These are phyloP conservation scores for Naganishia cerealis DNA, from an alignment of 1,284 basidiomycete genomes.

Conservation along the genomic window DNA sequence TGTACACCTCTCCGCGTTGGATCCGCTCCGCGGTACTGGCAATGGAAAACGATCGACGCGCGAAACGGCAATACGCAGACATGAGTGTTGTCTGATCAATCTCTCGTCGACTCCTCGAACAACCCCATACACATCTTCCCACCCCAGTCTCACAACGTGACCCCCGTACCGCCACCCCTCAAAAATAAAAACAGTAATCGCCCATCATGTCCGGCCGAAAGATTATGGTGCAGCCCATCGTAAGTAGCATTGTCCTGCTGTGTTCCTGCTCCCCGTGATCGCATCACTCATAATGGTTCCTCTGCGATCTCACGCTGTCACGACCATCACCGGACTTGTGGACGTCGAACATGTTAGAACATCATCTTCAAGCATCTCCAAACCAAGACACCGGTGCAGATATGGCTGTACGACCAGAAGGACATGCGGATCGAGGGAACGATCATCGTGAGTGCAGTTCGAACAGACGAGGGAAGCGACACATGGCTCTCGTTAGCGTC, in stretches of 20 bases:
- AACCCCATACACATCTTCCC: too few relatives aligned
- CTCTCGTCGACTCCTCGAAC: too few relatives aligned
- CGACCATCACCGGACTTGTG: neutral
- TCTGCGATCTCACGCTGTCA: conserved; percentile 40
- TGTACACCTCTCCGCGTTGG: conserved; percentile 7
- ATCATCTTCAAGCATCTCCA: conserved; percentile 99
- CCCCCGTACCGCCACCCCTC: neutral
- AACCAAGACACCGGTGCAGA: conserved; percentile 72
- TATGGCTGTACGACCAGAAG: conserved; percentile 97
- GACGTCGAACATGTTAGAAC: conserved; percentile 63
- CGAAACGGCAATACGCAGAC: too few relatives aligned
- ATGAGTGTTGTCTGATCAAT: too few relatives aligned
- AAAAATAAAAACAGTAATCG: neutral
- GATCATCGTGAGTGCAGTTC: conserved; percentile 77
- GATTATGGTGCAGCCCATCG: conserved; percentile 98
- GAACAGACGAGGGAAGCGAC: neutral
- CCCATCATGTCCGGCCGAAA: conserved; percentile 82
- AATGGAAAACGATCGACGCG: too few relatives aligned
- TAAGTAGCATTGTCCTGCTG: conserved; percentile 56
- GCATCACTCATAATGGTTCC: neutral
- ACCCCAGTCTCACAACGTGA: neutral
- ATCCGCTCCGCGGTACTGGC: too few relatives aligned
- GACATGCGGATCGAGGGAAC: conserved; percentile 95
- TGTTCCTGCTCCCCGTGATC: neutral
- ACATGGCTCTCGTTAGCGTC: neutral